Evolutionary conservation across 495 filamentous ascomycete genomes (phyloP), one percentile per base, ranked within the genome.

Genomic region (Zalerion maritima): DNA sequence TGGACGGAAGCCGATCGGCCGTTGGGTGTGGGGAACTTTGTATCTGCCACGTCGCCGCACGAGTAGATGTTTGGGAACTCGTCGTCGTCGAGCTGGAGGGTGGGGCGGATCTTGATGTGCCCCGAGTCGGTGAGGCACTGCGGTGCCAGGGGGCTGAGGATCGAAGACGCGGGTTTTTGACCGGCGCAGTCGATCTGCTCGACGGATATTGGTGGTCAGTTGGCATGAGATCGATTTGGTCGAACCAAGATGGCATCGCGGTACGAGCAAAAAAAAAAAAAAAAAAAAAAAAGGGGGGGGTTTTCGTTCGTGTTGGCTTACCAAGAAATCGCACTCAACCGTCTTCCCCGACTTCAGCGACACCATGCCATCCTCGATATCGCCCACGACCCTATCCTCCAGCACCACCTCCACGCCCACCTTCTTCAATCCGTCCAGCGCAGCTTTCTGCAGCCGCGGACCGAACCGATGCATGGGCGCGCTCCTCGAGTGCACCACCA

Each of bases 381-480:
- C 23, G 3, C 36, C 10, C 1, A 38, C 28, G 0, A 43, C 36
- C 24, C 41, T 44, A 31, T 67, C 57, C 1, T 46, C 52, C 18
- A 67, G 35, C 7, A 59, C 28, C 5, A 67, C 47, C 1, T 52
- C 35, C 1, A 71, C 52, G 0, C 58, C 58, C 11, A 71, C 31
- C 8, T 35, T 39, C 20, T 48, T 18, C 32, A 69, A 34, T 7
- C 34, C 52, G 2, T 52, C 39, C 36, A 38, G 29, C 1, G 67
- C 57, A 13, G 59, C 37, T 1, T 59, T 52, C 34, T 71, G 65
- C 9, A 77, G 45, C 9, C 43, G 36, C 12, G 34, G 34, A 21
- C 71, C 65, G 45, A 74, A 76, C 5, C 43, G 57, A 6, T 62
- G 57, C 59, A 75, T 62, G 15, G 75, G 40, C 1, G 54, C 46